phyloP scores from a whole-genome alignment of 202 grass and related monocot species.

The Eragrostis tef region DNA sequence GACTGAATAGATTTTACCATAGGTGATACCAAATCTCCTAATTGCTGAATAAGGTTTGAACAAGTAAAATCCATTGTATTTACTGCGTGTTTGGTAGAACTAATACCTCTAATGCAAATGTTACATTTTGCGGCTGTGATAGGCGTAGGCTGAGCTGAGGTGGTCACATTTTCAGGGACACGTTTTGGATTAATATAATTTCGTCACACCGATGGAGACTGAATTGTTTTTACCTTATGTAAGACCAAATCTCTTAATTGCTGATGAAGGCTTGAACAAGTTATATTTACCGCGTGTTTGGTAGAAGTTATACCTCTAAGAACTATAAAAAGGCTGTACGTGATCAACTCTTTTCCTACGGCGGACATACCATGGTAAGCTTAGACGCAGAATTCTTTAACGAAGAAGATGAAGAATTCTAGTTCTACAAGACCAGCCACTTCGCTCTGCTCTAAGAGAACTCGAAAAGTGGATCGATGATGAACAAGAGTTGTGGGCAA shows the following conservation, averaged over 20 bases:
- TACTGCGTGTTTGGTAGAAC: neutral
- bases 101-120: neutral
- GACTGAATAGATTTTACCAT: neutral
- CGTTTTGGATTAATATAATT: neutral
- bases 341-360: no score
- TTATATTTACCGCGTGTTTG: neutral
- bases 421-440: no score
- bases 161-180: slow-evolving; percentile 1
- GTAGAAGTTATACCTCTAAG: no score
- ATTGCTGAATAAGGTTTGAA: neutral
- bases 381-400: no score
- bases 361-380: no score
- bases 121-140: neutral
- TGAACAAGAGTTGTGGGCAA: no score
- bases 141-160: neutral
- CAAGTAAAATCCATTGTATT: neutral
- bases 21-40: neutral
- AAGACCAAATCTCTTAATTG: neutral
- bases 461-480: no score
- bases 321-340: no score
- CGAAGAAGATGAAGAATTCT: no score
- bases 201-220: neutral
- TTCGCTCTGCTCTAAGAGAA: no score
- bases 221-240: neutral
- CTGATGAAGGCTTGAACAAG: neutral